Evolutionary conservation across 73 alveolate genomes (phyloP).

Genomic region (Paramecium octaurelia): DNA sequence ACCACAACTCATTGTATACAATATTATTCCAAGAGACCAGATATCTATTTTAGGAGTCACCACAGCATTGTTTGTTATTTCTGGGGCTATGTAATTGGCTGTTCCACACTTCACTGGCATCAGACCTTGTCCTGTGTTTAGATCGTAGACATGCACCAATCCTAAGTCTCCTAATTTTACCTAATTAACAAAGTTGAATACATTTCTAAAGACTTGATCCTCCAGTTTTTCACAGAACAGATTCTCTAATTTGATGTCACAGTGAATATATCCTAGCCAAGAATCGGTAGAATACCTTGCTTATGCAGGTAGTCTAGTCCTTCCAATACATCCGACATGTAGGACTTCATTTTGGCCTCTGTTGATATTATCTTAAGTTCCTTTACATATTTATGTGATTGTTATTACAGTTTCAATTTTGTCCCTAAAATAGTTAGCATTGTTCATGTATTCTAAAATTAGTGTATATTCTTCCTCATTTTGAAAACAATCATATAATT

Average conservation of each 20-base stretch:
- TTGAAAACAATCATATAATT: constrained; percentile 69
- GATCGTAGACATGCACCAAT: constrained; percentile 62
- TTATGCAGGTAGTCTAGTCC: constrained; percentile 72
- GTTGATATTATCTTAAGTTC: constrained; percentile 51
- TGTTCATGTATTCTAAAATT: constrained; percentile 68
- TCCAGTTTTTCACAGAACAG: constrained; percentile 69
- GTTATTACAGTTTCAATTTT: constrained; percentile 58
- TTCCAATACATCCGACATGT: constrained; percentile 66
- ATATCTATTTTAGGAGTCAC: constrained; percentile 64
- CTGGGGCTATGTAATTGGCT: constrained; percentile 78
- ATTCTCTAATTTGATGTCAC: constrained; percentile 77
- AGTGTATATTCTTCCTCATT: constrained; percentile 57
- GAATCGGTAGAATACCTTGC: constrained; percentile 60
- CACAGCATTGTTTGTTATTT: constrained; percentile 52
- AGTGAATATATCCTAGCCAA: constrained; percentile 70
- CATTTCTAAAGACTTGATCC: constrained; percentile 68
- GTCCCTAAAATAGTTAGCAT: constrained; percentile 64
- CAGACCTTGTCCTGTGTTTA: constrained; percentile 60
- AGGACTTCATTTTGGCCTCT: constrained; percentile 61
- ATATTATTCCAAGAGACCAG: constrained; percentile 76
- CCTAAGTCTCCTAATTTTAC: constrained; percentile 89
- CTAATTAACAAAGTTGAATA: constrained; percentile 5
- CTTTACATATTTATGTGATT: background rate
- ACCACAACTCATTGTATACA: constrained; percentile 76
- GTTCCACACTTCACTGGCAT: constrained; percentile 75